These are phyloP conservation scores for Schizophyllum amplum DNA, from an alignment of 1,284 basidiomycete genomes.

Conservation along the genomic window DNA sequence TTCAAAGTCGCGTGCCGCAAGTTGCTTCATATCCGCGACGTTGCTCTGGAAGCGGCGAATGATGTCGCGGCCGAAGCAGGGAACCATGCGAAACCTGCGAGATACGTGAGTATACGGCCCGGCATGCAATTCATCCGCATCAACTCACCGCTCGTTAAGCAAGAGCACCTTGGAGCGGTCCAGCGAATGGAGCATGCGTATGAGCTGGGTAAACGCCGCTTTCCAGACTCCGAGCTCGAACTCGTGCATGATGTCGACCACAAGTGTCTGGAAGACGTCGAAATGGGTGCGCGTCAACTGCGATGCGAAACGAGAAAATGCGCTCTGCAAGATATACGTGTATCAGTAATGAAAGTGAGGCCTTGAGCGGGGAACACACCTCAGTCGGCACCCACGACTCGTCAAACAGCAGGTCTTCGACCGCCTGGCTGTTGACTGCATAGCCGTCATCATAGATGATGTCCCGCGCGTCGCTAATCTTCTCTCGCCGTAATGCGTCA, in stretches of 20 bases:
- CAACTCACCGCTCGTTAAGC: constrained; percentile 9
- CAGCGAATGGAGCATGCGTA: constrained; percentile 22
- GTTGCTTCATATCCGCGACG: constrained; percentile 23
- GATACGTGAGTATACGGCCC: no score
- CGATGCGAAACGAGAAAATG: no score
- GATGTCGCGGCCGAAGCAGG: constrained; percentile 18
- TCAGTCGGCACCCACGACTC: neutral
- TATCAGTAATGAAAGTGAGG: neutral
- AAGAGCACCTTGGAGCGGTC: constrained; percentile 1
- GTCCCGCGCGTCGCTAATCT: neutral
- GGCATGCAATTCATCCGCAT: neutral
- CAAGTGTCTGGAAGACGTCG: neutral
- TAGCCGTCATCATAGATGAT: neutral
- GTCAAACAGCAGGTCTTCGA: neutral
- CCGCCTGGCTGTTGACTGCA: neutral
- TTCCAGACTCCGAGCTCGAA: constrained; percentile 32
- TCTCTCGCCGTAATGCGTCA: neutral
- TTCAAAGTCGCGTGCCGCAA: constrained; percentile 12
- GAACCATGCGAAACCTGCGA: constrained; percentile 17
- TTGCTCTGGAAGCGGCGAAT: constrained; percentile 22
- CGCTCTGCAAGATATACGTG: neutral
- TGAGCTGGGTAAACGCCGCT: constrained; percentile 22
- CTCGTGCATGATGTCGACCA: constrained; percentile 23
- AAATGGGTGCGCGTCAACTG: no score
- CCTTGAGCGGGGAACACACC: neutral